Base-by-base conservation (phyloP, 306 rosid species). In the Medicago arabica region DNA sequence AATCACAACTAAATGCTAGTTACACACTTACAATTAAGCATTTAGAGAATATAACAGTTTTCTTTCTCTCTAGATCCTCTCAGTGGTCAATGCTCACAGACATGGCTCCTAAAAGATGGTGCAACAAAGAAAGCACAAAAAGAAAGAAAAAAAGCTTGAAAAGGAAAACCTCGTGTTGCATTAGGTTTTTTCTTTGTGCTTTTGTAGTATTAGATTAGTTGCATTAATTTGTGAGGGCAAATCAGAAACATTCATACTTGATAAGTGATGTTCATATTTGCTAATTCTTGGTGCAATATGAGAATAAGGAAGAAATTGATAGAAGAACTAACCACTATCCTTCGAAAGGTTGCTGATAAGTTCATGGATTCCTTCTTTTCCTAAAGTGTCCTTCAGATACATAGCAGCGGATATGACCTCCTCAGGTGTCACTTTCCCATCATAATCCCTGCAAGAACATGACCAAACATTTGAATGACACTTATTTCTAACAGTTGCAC, bases 371-470 rank as follows among this genome's bases (percentile, higher is more conserved):
- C 89, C 96, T 74, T 92, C 97, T 74, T 92, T 90, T 69, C 89
- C 89, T 55, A 92, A 74, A 4, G 93, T 90, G 74, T 92, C 90
- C 86, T 92, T 88, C 76, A 92, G 74, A 85, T 92, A 92, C 58
- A 78, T 87, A 15, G 96, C 91, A 58, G 97, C 96, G 58, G 88
- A 82, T 14, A 86, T 91, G 73, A 92, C 97, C 86, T 92, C 97
- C 85, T 90, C 96, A 9, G 96, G 91, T 67, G 93, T 84, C 49
- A 92, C 97, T 84, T 92, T 92, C 53, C 96, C 97, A 72, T 90
- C 97, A 76, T 83, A 86, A 90, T 92, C 96, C 83, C 96, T 92
- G 88, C 86, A 53, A 59, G 34, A 78, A 71, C 53, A 86, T 53
- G 64, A 19, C 21, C 21, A 49, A 67, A 50, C 76, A 72, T 66